Evolutionary conservation across 805 yeast species (phyloP).

Genomic region (Priceomyces melissophilus): DNA sequence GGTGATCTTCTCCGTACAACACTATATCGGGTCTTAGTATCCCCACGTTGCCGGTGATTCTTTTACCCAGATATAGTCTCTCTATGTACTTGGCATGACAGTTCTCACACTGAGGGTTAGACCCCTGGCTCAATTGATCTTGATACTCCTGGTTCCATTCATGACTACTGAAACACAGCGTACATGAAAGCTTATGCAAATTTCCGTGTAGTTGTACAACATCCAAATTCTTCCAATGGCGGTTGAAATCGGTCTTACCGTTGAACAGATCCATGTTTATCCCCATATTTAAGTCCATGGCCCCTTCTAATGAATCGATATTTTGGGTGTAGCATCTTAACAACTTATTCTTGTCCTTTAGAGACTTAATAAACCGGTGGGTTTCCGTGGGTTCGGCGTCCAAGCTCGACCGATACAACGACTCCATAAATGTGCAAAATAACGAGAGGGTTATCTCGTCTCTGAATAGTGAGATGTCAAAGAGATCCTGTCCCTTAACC

Average conservation of each 20-base stretch:
- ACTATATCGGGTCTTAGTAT: constrained; percentile 84
- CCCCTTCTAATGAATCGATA: constrained; percentile 82
- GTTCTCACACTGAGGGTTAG: constrained; percentile 70
- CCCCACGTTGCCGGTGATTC: constrained; percentile 71
- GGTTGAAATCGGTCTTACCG: constrained; percentile 23
- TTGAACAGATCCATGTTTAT: constrained; percentile 31
- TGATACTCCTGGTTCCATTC: constrained; percentile 60
- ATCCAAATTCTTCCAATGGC: constrained; percentile 60
- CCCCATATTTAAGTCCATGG: constrained; percentile 62
- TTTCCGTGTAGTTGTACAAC: constrained; percentile 93
- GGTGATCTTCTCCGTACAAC: constrained; percentile 91
- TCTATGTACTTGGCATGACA: constrained; percentile 58
- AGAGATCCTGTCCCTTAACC: constrained; percentile 84
- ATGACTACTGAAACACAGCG: constrained; percentile 56
- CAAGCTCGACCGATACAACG: constrained; percentile 59
- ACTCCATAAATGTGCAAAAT: constrained; percentile 90
- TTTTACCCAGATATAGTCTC: constrained; percentile 65
- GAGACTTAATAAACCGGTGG: constrained; percentile 65
- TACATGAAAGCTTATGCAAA: constrained; percentile 71
- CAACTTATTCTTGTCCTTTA: constrained; percentile 62
- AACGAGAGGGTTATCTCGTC: constrained; percentile 59
- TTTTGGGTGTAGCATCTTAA: constrained; percentile 91
- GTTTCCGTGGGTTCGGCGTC: constrained; percentile 79
- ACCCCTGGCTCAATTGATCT: constrained; percentile 52
- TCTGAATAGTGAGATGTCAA: constrained; percentile 80